These are phyloP conservation scores for Debaryomyces psychrophilus DNA, from an alignment of 1,139 yeast genomes.

Conservation along the genomic window DNA sequence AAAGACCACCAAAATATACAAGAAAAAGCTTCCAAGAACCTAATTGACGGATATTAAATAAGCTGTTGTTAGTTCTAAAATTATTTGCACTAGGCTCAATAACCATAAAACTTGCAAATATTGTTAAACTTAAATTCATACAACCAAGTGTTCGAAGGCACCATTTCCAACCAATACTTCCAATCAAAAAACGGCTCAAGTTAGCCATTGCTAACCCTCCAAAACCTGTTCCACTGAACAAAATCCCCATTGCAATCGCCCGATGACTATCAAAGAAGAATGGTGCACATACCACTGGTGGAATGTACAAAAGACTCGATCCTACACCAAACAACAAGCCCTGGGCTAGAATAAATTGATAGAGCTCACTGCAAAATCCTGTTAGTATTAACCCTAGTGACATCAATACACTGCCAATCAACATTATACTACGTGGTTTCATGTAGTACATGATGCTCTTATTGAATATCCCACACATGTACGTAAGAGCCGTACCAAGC, in stretches of 20 bases:
- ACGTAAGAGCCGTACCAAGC: constrained; percentile 31
- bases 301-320: constrained; percentile 37
- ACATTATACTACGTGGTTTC: constrained; percentile 27
- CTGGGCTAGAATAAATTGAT: constrained; percentile 39
- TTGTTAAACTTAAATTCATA: constrained; percentile 22
- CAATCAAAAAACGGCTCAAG: constrained; percentile 30
- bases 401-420: constrained; percentile 28
- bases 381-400: constrained; percentile 31
- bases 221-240: constrained; percentile 46
- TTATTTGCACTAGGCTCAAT: constrained; percentile 19
- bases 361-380: constrained; percentile 25
- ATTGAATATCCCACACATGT: constrained; percentile 30
- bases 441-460: constrained; percentile 22
- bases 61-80: constrained; percentile 21
- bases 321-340: constrained; percentile 45
- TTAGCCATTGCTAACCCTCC: constrained; percentile 46
- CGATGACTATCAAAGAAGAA: constrained; percentile 38
- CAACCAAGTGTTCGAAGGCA: constrained; percentile 39
- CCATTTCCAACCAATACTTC: constrained; percentile 42
- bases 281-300: constrained; percentile 47
- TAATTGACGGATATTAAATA: constrained; percentile 21
- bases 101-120: constrained; percentile 25
- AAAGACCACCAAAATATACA: constrained; percentile 34
- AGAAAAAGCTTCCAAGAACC: constrained; percentile 26
- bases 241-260: constrained; percentile 45